Conservation (phyloP, 2,329 filamentous ascomycete genomes). For the Sarocladiaceae sp. region DNA sequence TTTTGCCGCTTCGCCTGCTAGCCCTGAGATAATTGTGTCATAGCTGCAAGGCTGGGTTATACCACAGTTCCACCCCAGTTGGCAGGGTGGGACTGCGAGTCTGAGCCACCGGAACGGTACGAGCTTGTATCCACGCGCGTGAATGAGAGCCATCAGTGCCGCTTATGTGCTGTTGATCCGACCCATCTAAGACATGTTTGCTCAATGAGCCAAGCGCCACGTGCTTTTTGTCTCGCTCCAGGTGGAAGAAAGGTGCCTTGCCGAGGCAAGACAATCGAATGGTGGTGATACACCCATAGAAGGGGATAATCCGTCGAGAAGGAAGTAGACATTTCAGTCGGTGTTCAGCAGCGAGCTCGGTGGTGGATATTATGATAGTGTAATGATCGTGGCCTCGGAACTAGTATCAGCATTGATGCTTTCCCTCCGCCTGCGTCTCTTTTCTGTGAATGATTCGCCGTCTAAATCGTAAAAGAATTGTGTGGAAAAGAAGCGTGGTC, state of each 20-base stretch:
- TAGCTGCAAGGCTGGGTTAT: slow-evolving; percentile 6
- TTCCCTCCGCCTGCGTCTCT: slow-evolving; percentile 4
- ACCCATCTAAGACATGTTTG: slow-evolving; percentile 1
- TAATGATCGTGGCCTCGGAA: slow-evolving; percentile 3
- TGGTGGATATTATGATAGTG: not conserved
- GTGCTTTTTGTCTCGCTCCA: not conserved
- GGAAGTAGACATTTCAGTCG: too few relatives aligned
- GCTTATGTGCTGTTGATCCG: not conserved
- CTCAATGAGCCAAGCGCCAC: not conserved
- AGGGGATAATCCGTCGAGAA: too few relatives aligned
- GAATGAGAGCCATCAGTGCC: not conserved
- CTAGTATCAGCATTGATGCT: not conserved
- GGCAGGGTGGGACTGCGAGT: slow-evolving; percentile 3
- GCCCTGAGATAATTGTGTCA: too few relatives aligned
- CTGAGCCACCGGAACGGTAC: slow-evolving; percentile 7
- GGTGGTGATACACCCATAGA: too few relatives aligned
- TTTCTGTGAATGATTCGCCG: slow-evolving; percentile 2
- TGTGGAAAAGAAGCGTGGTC: too few relatives aligned
- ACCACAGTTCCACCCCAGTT: not conserved
- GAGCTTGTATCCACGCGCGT: not conserved
- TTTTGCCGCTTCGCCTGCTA: too few relatives aligned
- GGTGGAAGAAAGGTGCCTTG: not conserved
- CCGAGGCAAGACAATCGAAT: not conserved
- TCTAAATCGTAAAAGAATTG: slow-evolving; percentile 6
- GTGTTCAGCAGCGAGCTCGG: slow-evolving; percentile 6